Evolutionary conservation across 495 filamentous ascomycete genomes (phyloP).

Genomic region (Letharia columbiana): DNA sequence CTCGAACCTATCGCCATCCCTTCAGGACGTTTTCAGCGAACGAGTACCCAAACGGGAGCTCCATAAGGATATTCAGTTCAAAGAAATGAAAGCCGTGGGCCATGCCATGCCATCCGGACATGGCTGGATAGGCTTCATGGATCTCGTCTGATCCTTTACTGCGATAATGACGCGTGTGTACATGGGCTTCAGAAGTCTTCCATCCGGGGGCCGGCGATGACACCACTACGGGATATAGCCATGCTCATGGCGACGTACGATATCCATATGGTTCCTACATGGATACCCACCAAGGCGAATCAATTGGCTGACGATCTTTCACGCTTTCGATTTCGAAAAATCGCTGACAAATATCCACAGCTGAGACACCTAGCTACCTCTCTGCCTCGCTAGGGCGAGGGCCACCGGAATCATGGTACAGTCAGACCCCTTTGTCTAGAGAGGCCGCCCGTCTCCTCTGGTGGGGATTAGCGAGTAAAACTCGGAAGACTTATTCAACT

Average conservation of each 20-base stretch:
- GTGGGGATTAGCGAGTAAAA: background rate
- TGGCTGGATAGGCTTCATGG: too few species aligned
- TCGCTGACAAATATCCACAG: constrained; percentile 3
- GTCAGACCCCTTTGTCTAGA: background rate
- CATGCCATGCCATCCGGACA: too few species aligned
- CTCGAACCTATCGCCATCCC: too few species aligned
- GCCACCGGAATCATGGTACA: background rate
- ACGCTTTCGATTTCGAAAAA: background rate
- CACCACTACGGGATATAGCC: background rate
- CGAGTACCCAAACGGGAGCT: too few species aligned
- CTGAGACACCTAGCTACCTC: background rate
- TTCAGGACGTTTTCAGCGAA: too few species aligned
- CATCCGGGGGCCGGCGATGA: background rate
- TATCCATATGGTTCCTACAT: background rate
- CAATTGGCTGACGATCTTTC: background rate
- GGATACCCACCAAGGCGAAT: background rate
- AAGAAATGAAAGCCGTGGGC: too few species aligned
- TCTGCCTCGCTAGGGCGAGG: background rate
- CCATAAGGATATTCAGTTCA: too few species aligned
- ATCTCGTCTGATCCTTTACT: background rate
- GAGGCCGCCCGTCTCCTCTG: background rate
- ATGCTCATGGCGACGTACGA: background rate
- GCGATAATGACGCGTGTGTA: too few species aligned
- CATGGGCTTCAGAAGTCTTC: too few species aligned
- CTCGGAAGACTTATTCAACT: background rate